Evolutionary conservation across 2,329 filamentous ascomycete genomes (phyloP), one percentile per base, ranked within the genome.

Genomic region (Colletotrichum melonis): DNA sequence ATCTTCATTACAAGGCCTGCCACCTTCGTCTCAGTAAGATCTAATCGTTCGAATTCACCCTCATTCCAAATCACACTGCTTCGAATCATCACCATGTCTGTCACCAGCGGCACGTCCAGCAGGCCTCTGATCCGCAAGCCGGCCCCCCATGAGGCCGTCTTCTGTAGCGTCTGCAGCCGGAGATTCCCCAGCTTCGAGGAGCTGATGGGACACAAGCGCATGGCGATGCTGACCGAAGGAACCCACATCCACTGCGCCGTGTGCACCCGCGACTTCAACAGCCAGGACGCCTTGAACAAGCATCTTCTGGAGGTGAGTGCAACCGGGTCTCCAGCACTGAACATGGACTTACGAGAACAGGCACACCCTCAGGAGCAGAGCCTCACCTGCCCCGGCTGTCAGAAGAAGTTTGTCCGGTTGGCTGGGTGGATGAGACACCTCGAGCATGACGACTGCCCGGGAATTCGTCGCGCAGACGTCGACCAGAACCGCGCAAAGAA

Each of bases 351-450:
- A 78, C 62, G 5, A 5, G 35, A 1, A 24, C 26, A 87, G 85
- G 62, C 75, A 12, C 86, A 88, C 69, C 80, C 81, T 6, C 75
- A 81, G 14, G 76, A 79, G 22, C 85, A 88, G 66, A 72, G 82
- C 1, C 80, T 90, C 1, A 59, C 74, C 3, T 90, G 88, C 60
- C 86, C 87, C 1, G 88, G 84, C 30, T 90, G 88, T 71, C 72
- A 76, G 0, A 79, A 76, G 2, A 78, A 78, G 1, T 89, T 88
- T 68, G 59, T 38, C 0, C 79, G 81, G 1, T 78, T 85, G 0
- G 80, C 82, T 1, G 74, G 63, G 0, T 82, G 88, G 46, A 82
- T 89, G 65, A 49, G 72, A 1, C 88, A 90, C 63, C 80, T 90
- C 4, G 87, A 90, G 77, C 74, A 75, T 2, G 77, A 80, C 28